A percentile compares a stretch with the other conserved stretches of the same genome.
Evolutionary conservation across 192 early-diverging fungal genomes (phyloP).

Genomic region (Linnemannia hyalina): DNA sequence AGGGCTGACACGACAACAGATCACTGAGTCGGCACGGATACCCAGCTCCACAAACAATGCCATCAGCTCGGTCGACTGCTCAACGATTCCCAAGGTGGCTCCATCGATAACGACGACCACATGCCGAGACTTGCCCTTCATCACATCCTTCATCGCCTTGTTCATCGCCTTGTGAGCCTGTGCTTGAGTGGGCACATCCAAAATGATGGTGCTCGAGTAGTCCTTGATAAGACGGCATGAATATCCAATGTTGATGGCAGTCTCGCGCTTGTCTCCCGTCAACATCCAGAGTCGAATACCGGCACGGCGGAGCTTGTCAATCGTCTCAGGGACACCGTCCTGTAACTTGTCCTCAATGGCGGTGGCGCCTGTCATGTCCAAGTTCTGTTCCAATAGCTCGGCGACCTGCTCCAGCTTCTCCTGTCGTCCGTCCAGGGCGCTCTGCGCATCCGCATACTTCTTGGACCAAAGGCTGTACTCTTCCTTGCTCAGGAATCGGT

Average conservation of each 20-base stretch:
- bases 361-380: conserved; percentile 85
- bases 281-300: conserved; percentile 92
- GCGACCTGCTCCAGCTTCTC: conserved; percentile 68
- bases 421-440: conserved; percentile 73
- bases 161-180: conserved; percentile 51
- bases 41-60: conserved; percentile 80
- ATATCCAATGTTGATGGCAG: conserved; percentile 92
- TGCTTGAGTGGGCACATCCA: conserved; percentile 55
- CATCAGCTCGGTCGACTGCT: conserved; percentile 64
- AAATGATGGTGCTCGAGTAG: conserved; percentile 61
- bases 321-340: conserved; percentile 87
- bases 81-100: conserved; percentile 59
- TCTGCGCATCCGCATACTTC: conserved; percentile 77
- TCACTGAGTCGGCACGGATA: conserved; percentile 81
- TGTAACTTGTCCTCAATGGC: conserved; percentile 95
- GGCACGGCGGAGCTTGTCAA: conserved; percentile 79
- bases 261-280: conserved; percentile 93
- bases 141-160: conserved; percentile 56
- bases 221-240: conserved; percentile 77
- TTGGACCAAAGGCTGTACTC: conserved; percentile 79
- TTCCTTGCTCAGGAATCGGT: conserved; percentile 70
- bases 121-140: conserved; percentile 52
- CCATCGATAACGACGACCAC: conserved; percentile 64
- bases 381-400: conserved; percentile 79
- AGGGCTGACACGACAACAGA: conserved; percentile 93